These are phyloP conservation scores for Tetracentron sinense DNA, from an alignment of 164 flowering plant genomes.

Conservation along the genomic window DNA sequence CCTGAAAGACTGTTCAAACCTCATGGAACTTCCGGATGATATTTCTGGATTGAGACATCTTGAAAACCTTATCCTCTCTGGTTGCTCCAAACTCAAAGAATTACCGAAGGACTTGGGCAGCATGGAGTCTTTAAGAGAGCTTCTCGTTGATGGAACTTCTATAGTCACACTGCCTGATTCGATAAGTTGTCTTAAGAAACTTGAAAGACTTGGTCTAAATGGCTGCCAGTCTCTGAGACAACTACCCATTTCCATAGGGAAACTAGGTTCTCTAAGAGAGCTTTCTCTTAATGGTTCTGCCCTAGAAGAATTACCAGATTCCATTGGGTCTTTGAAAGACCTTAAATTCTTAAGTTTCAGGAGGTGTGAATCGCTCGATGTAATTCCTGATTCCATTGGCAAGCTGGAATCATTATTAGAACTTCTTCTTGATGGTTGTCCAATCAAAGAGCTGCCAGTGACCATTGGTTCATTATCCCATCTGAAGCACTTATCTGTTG, in stretches of 20 bases:
- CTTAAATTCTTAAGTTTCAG: background rate
- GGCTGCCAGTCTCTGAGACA: background rate
- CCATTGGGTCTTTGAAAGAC: background rate
- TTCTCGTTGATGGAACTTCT: conserved; percentile 22
- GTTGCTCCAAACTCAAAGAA: conserved; percentile 13
- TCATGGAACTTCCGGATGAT: background rate
- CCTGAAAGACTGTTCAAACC: conserved; percentile 26
- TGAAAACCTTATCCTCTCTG: background rate
- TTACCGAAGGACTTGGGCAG: conserved; percentile 11
- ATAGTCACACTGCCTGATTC: conserved; percentile 14
- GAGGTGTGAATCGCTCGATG: background rate
- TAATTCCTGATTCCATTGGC: conserved; percentile 4
- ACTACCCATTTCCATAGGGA: background rate
- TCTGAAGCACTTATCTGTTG: background rate
- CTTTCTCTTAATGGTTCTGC: background rate
- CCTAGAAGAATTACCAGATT: background rate
- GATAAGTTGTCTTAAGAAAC: background rate
- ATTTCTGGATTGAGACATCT: conserved; percentile 1
- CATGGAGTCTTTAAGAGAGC: conserved; percentile 10
- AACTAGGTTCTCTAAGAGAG: background rate
- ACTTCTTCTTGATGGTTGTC: background rate
- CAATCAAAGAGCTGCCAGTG: background rate
- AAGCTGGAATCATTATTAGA: background rate
- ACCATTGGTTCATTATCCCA: background rate
- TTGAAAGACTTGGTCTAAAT: background rate